phyloP scores from a whole-genome alignment of 1,139 yeast genomes.

The Yamadazyma taylorii region DNA sequence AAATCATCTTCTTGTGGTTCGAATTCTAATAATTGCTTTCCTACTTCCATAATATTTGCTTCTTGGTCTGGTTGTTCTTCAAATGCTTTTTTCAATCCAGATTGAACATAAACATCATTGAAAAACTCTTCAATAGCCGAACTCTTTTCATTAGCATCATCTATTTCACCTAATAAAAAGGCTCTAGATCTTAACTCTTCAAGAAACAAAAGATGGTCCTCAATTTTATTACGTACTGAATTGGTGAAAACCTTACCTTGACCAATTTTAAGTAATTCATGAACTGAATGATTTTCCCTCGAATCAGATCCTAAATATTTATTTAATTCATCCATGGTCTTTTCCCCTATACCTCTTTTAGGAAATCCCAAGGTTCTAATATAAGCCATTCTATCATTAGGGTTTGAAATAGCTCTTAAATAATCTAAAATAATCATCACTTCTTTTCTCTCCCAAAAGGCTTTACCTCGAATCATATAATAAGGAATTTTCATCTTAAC shows the following conservation, averaged over 20 bases:
- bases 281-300: slow-evolving; percentile 10
- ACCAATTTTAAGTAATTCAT: slow-evolving; percentile 1
- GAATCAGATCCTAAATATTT: slow-evolving; percentile 5
- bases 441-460: slow-evolving; percentile 80
- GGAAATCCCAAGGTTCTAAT: slow-evolving; percentile 60
- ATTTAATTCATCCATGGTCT: slow-evolving; percentile 41
- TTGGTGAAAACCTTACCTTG: not conserved
- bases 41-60: slow-evolving; percentile 46
- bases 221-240: slow-evolving; percentile 15
- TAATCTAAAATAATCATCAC: slow-evolving; percentile 63
- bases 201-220: slow-evolving; percentile 30
- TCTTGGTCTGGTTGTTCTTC: slow-evolving; percentile 23
- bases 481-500: slow-evolving; percentile 60
- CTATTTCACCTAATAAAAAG: slow-evolving; percentile 6
- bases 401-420: slow-evolving; percentile 58
- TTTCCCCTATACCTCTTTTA: slow-evolving; percentile 70
- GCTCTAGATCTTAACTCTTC: slow-evolving; percentile 23
- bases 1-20: slow-evolving; percentile 52
- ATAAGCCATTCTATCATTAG: slow-evolving; percentile 59
- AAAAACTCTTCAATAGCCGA: slow-evolving; percentile 20
- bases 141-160: slow-evolving; percentile 7
- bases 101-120: slow-evolving; percentile 24
- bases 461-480: slow-evolving; percentile 63
- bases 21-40: slow-evolving; percentile 40
- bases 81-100: slow-evolving; percentile 35